Percentiles rank a stretch among this genome's conserved stretches.
These are phyloP conservation scores for Phyllosticta citriasiana DNA, from an alignment of 2,329 filamentous ascomycete genomes.

Conservation along the genomic window DNA sequence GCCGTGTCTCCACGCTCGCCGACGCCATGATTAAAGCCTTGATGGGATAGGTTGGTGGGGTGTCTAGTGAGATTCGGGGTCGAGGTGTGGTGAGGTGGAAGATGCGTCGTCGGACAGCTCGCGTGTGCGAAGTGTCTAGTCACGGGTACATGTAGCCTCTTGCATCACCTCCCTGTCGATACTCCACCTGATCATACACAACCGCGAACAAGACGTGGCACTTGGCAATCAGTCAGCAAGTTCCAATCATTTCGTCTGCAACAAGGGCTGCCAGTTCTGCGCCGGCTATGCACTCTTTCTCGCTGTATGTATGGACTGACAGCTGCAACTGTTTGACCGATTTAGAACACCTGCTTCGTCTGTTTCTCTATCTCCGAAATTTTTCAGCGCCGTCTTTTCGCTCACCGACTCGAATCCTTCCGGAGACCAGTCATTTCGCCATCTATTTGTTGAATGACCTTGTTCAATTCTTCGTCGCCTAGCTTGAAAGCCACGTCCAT, in stretches of 20 bases:
- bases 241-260: neutral
- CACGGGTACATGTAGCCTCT: neutral
- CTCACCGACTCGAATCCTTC: neutral
- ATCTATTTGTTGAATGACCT: neutral
- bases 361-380: neutral
- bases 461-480: too few species aligned
- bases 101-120: neutral
- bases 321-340: neutral
- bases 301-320: neutral
- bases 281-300: neutral
- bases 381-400: neutral
- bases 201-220: neutral
- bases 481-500: neutral
- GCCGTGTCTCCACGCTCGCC: neutral
- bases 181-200: neutral
- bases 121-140: neutral
- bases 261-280: neutral
- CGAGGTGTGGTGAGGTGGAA: neutral
- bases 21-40: neutral
- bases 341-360: neutral
- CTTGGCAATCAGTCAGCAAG: neutral
- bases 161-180: too few species aligned
- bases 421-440: neutral
- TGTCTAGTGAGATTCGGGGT: neutral
- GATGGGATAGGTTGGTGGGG: neutral